Evolutionary conservation across 1,139 yeast species (phyloP).

Genomic region (Zhuliangozyma parablackwelliae): DNA sequence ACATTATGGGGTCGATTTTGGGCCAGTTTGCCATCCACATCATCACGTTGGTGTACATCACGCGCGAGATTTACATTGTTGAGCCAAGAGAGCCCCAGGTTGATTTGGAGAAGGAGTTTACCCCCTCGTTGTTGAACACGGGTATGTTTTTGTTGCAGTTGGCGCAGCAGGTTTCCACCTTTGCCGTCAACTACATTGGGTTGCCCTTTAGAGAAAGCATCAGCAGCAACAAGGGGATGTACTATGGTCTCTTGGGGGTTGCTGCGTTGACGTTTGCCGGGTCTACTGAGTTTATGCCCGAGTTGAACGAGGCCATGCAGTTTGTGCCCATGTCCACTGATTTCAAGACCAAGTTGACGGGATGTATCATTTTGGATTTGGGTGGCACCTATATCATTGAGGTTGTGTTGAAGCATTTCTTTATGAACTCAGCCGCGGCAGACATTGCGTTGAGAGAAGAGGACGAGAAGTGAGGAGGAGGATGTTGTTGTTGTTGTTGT

Average conservation of each 20-base stretch:
- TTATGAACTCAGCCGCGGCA: slow-evolving; percentile 88
- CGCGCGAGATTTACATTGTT: slow-evolving; percentile 73
- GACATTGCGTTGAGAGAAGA: slow-evolving; percentile 69
- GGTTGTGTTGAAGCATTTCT: slow-evolving; percentile 69
- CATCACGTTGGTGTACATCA: slow-evolving; percentile 73
- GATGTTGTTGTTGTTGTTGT: not conserved
- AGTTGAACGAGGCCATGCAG: slow-evolving; percentile 83
- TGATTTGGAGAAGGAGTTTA: slow-evolving; percentile 84
- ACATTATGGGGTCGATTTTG: slow-evolving; percentile 95
- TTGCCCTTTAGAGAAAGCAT: slow-evolving; percentile 93
- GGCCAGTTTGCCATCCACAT: slow-evolving; percentile 96
- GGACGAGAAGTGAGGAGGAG: slow-evolving; percentile 8
- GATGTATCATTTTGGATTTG: slow-evolving; percentile 71
- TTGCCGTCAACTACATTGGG: slow-evolving; percentile 97
- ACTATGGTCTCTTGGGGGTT: slow-evolving; percentile 89
- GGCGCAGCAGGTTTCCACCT: slow-evolving; percentile 95
- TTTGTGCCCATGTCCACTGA: slow-evolving; percentile 77
- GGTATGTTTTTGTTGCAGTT: slow-evolving; percentile 92
- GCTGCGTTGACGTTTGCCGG: slow-evolving; percentile 86
- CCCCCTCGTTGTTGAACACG: slow-evolving; percentile 88
- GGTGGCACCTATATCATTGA: slow-evolving; percentile 79
- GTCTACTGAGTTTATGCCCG: slow-evolving; percentile 93
- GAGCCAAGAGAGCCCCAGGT: slow-evolving; percentile 90
- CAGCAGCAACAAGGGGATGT: slow-evolving; percentile 92
- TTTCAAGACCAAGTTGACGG: slow-evolving; percentile 78